A percentile compares a stretch with the other conserved stretches of the same genome.
phyloP scores from a whole-genome alignment of 2,329 filamentous ascomycete genomes.

The Diaporthe ilicicola region DNA sequence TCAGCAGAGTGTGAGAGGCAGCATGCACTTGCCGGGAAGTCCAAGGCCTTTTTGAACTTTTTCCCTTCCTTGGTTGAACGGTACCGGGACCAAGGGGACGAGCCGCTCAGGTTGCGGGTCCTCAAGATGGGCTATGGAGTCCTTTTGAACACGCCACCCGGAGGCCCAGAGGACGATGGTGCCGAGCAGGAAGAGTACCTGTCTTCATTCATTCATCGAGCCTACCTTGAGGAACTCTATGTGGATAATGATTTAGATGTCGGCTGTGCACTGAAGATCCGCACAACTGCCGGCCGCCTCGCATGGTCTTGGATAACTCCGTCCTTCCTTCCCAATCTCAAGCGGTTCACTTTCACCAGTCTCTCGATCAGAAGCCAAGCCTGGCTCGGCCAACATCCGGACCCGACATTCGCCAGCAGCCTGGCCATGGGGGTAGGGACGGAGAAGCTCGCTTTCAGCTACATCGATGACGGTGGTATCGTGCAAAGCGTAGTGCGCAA shows the following conservation, averaged over 20 bases:
- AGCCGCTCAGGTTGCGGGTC: conserved; percentile 11
- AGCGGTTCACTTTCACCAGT: conserved; percentile 28
- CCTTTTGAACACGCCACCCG: conserved; percentile 6
- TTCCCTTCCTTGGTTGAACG: conserved; percentile 5
- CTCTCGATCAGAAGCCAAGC: conserved; percentile 16
- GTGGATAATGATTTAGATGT: conserved; percentile 28
- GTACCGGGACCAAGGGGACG: conserved; percentile 17
- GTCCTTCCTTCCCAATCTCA: conserved; percentile 21
- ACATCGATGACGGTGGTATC: not conserved
- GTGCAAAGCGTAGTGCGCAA: not conserved
- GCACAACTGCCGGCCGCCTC: not conserved
- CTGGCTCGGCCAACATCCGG: conserved; percentile 18
- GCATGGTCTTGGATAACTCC: conserved; percentile 24
- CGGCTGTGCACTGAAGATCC: conserved; percentile 17
- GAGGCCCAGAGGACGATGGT: not conserved
- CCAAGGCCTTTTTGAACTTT: conserved; percentile 14
- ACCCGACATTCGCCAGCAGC: conserved; percentile 11
- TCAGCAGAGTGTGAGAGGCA: conserved; percentile 26
- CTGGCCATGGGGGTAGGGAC: conserved; percentile 20
- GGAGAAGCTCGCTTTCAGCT: conserved; percentile 27
- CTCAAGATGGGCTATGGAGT: conserved; percentile 30
- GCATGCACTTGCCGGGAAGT: not conserved
- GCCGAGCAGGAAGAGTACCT: conserved; percentile 9
- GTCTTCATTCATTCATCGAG: not conserved
- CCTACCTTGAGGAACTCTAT: conserved; percentile 20